Conservation (phyloP, 208 protist species). For the Wallacemonas collosoma region DNA sequence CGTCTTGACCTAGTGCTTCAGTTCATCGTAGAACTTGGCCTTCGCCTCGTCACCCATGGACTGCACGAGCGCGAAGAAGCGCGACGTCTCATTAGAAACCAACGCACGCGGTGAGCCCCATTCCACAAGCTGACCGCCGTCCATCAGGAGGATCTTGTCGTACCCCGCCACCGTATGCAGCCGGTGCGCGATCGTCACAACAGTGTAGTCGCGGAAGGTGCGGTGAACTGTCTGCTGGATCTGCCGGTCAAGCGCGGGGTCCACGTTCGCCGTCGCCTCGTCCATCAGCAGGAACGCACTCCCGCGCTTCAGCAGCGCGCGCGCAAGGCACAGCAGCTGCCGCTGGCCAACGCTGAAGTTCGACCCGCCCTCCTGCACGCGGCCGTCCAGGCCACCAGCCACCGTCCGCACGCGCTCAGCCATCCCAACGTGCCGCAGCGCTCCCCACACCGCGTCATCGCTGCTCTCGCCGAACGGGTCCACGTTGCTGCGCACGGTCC, state of each 20-base stretch:
- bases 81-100: background rate
- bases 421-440: conserved; percentile 49
- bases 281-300: conserved; percentile 77
- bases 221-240: conserved; percentile 57
- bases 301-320: conserved; percentile 57
- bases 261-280: conserved; percentile 75
- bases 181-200: conserved; percentile 72
- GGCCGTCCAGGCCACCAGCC: conserved; percentile 34
- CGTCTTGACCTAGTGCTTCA: background rate
- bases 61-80: background rate
- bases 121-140: conserved; percentile 25
- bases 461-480: conserved; percentile 51
- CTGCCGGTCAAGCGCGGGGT: conserved; percentile 48
- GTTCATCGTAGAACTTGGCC: background rate
- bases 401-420: conserved; percentile 28
- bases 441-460: conserved; percentile 45
- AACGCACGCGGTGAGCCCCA: conserved; percentile 2
- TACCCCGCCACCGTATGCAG: conserved; percentile 71
- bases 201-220: conserved; percentile 55
- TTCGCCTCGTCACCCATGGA: background rate
- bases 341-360: conserved; percentile 82
- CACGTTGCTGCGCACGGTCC: conserved; percentile 75
- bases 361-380: conserved; percentile 55
- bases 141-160: conserved; percentile 70
- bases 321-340: conserved; percentile 74